These are phyloP conservation scores for Venturiaceae sp. DNA, from an alignment of 2,329 filamentous ascomycete species.

Conservation along the genomic window DNA sequence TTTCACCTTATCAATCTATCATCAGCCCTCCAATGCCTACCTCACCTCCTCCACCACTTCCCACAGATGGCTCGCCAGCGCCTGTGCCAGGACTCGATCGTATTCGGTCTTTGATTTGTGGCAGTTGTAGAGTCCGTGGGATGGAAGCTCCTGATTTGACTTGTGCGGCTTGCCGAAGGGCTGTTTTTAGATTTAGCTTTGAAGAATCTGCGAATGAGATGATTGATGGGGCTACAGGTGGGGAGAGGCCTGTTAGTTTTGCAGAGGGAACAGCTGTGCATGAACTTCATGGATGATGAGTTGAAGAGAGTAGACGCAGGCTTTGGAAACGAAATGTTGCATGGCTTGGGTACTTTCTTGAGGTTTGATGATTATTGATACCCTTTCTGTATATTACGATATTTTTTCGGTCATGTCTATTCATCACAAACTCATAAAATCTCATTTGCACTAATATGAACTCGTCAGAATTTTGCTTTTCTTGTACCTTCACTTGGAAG, in stretches of 20 bases:
- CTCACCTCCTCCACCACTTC: background rate
- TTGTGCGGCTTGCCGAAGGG: background rate
- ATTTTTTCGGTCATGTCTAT: too few species aligned
- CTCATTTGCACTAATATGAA: too few species aligned
- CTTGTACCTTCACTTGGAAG: too few species aligned
- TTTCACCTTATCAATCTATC: background rate
- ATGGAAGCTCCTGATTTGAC: background rate
- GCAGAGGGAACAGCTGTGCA: background rate
- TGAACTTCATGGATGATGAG: background rate
- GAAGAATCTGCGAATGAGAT: background rate
- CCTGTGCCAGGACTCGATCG: background rate
- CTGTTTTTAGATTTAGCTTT: background rate
- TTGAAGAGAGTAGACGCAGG: too few species aligned
- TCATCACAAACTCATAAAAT: too few species aligned
- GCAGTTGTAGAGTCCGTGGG: background rate
- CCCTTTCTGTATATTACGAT: too few species aligned
- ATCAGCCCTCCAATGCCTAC: background rate
- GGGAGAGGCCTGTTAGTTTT: background rate
- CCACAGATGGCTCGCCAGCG: background rate
- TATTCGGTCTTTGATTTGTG: background rate
- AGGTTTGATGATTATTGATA: too few species aligned
- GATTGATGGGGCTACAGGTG: background rate
- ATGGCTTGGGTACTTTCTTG: too few species aligned
- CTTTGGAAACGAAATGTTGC: too few species aligned
- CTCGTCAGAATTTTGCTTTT: too few species aligned